phyloP scores from a whole-genome alignment of 2,329 filamentous ascomycete species.

The Xenosphaeropsis pyriputrescens region DNA sequence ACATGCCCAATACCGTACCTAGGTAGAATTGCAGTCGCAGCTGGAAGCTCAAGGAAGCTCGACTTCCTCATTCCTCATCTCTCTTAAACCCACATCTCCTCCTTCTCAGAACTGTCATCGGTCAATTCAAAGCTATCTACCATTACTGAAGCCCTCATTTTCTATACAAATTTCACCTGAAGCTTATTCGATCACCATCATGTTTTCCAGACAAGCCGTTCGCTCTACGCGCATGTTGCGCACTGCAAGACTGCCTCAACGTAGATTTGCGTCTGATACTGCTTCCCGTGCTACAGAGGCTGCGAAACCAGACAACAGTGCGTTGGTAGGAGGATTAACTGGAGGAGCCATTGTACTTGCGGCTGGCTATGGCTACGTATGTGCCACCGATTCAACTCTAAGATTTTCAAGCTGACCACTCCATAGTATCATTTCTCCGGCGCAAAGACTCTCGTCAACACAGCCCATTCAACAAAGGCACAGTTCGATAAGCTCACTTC shows the following conservation, averaged over 20 bases:
- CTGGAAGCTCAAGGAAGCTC: no score
- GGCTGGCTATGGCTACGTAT: slow-evolving; percentile 7
- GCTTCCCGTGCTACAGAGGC: not conserved
- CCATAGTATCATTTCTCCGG: slow-evolving; percentile 36
- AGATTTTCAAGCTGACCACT: slow-evolving; percentile 24
- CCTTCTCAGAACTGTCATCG: no score
- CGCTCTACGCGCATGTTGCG: not conserved
- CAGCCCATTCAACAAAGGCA: slow-evolving; percentile 37
- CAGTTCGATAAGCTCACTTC: slow-evolving; percentile 45
- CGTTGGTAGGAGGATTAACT: slow-evolving; percentile 28
- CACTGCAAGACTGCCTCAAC: not conserved
- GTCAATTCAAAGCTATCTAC: no score
- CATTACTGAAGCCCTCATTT: no score
- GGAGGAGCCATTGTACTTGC: slow-evolving; percentile 30
- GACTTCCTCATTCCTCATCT: no score
- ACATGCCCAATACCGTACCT: no score
- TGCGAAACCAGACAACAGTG: not conserved
- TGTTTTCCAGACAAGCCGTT: not conserved
- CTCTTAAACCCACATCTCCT: no score
- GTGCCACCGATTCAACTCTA: not conserved
- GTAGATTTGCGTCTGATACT: not conserved
- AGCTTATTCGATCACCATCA: not conserved
- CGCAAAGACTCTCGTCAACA: slow-evolving; percentile 24
- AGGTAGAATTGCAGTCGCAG: no score
- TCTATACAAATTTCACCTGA: no score